phyloP scores from a whole-genome alignment of 2,329 filamentous ascomycete genomes.

The Hypoxylon sp. region DNA sequence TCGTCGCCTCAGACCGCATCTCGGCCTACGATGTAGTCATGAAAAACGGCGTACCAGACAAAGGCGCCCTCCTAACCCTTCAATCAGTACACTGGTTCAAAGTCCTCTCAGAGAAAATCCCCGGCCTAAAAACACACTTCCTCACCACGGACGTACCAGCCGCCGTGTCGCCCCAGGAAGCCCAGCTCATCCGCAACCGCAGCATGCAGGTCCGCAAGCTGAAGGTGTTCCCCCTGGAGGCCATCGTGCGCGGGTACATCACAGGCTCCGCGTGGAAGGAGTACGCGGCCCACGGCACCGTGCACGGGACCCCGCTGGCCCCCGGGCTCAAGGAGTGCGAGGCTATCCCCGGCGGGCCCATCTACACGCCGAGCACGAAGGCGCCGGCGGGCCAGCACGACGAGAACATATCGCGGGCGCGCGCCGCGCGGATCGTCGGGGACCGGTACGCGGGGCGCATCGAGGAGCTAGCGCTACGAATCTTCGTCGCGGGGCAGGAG shows the following conservation, averaged over 20 bases:
- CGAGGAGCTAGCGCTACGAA: constrained; percentile 73
- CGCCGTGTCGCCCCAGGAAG: constrained; percentile 61
- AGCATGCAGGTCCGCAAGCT: constrained; percentile 84
- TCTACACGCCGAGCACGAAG: constrained; percentile 87
- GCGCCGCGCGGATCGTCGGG: constrained; percentile 75
- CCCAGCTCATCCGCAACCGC: constrained; percentile 70
- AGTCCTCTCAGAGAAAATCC: constrained; percentile 62
- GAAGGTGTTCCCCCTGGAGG: constrained; percentile 83
- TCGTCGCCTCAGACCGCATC: constrained; percentile 90
- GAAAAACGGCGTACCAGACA: constrained; percentile 73
- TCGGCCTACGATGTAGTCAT: constrained; percentile 83
- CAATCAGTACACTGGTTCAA: constrained; percentile 69
- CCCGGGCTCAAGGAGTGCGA: constrained; percentile 79
- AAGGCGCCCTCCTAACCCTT: constrained; percentile 67
- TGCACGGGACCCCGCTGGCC: constrained; percentile 81
- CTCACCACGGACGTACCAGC: constrained; percentile 52
- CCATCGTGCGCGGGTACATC: constrained; percentile 91
- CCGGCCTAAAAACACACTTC: constrained; percentile 68
- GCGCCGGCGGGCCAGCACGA: constrained; percentile 83
- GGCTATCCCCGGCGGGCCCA: constrained; percentile 74
- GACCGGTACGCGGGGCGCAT: constrained; percentile 75
- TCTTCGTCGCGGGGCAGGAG: constrained; percentile 74
- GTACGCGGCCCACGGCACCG: constrained; percentile 79
- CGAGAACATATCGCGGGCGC: constrained; percentile 85
- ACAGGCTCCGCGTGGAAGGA: constrained; percentile 89